A percentile compares a stretch with the other conserved stretches of the same genome.
Conservation (phyloP, 2,329 filamentous ascomycete genomes). For the Fusarium compactum region DNA sequence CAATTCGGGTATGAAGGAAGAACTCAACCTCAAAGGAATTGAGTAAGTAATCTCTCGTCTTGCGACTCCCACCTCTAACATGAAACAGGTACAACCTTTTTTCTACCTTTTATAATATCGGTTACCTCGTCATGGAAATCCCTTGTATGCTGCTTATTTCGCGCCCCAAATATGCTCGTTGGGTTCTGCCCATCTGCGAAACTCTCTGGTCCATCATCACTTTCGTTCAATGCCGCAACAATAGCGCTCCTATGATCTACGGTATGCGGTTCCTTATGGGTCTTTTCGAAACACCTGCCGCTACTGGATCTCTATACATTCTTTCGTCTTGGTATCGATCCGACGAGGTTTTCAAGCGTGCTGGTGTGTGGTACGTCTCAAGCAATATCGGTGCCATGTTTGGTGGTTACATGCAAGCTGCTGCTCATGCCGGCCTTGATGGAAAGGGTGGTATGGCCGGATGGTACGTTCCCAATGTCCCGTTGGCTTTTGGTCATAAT, state of each 20-base stretch:
- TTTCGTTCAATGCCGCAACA: conserved; percentile 24
- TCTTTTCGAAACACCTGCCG: conserved; percentile 34
- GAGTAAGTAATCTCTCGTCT: conserved; percentile 32
- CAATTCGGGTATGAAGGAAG: conserved; percentile 56
- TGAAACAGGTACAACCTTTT: conserved; percentile 40
- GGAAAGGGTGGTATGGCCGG: conserved; percentile 35
- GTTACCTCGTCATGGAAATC: conserved; percentile 46
- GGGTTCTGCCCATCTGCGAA: conserved; percentile 29
- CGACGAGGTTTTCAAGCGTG: conserved; percentile 60
- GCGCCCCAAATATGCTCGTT: conserved; percentile 31
- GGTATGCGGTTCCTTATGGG: conserved; percentile 39
- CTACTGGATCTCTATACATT: conserved; percentile 47
- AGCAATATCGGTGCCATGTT: conserved; percentile 36
- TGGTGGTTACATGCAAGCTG: conserved; percentile 39
- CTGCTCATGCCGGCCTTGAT: conserved; percentile 30
- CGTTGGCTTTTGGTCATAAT: too few species aligned
- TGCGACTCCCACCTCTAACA: neutral
- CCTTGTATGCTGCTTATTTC: conserved; percentile 47
- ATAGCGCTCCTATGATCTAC: conserved; percentile 30
- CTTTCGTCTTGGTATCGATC: conserved; percentile 52
- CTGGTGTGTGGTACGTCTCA: conserved; percentile 61
- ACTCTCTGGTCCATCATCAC: conserved; percentile 35
- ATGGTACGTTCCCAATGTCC: conserved; percentile 15
- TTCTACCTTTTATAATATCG: conserved; percentile 46
- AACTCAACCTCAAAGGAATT: conserved; percentile 50